phyloP scores from a whole-genome alignment of 306 rosid species.

The Quercus parvula region DNA sequence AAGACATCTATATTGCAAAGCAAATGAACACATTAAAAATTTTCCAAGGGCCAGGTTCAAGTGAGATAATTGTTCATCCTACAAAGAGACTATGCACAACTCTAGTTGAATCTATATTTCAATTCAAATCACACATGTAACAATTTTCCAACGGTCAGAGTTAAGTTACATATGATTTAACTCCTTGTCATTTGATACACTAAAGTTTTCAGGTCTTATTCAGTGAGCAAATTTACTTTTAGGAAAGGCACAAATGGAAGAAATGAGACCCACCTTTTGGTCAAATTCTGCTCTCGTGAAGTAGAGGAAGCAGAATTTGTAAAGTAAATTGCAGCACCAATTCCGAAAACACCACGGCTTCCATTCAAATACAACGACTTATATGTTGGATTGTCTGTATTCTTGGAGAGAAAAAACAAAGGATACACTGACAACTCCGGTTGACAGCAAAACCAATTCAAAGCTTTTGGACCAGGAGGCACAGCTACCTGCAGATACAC shows the following conservation, averaged over 20 bases:
- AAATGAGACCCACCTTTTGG: slow-evolving; percentile 45
- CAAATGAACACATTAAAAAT: too few species aligned
- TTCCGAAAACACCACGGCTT: slow-evolving; percentile 67
- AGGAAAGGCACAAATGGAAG: background rate
- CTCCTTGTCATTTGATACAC: background rate
- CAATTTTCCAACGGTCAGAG: background rate
- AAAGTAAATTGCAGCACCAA: slow-evolving; percentile 76
- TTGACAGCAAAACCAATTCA: slow-evolving; percentile 77
- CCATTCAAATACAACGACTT: slow-evolving; percentile 63
- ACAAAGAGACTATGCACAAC: background rate
- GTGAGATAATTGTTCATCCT: background rate
- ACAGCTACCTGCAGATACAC: slow-evolving; percentile 62
- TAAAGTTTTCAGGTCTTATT: background rate
- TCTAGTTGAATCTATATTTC: background rate
- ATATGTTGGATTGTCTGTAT: slow-evolving; percentile 37
- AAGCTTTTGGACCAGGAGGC: slow-evolving; percentile 82
- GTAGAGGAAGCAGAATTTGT: slow-evolving; percentile 25
- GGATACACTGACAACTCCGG: slow-evolving; percentile 75
- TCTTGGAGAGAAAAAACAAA: slow-evolving; percentile 64
- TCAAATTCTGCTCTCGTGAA: slow-evolving; percentile 26
- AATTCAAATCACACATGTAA: background rate
- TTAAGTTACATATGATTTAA: too few species aligned
- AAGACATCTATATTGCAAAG: too few species aligned
- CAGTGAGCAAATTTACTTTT: background rate
- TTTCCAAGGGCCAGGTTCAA: too few species aligned